These are phyloP conservation scores for Syzygium malaccense DNA, from an alignment of 441 rosid genomes.

Conservation along the genomic window DNA sequence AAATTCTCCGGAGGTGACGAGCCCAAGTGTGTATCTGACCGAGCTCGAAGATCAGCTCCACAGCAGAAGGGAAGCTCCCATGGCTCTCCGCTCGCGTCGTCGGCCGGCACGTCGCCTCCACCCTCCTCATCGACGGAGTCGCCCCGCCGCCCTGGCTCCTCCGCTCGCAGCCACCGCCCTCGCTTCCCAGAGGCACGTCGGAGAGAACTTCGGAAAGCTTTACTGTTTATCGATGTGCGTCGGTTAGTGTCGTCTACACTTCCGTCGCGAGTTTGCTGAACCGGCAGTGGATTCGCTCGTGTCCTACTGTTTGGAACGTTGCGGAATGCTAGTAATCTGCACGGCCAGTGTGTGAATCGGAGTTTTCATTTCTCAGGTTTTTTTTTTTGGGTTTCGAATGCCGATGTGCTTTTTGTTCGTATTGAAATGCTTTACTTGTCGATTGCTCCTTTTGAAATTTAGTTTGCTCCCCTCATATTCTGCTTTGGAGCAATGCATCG, in stretches of 20 bases:
- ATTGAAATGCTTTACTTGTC: background rate
- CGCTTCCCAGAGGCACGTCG: too few relatives aligned
- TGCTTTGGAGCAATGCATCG: background rate
- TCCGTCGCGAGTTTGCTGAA: background rate
- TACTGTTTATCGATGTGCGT: background rate
- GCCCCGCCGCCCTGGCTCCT: too few relatives aligned
- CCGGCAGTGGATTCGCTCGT: background rate
- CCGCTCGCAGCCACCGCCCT: too few relatives aligned
- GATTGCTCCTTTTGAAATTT: background rate
- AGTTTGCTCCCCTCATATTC: background rate
- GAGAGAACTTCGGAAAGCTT: too few relatives aligned
- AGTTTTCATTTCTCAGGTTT: background rate
- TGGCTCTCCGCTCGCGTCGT: too few relatives aligned
- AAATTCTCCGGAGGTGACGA: too few relatives aligned
- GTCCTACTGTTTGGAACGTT: background rate
- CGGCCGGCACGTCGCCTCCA: too few relatives aligned
- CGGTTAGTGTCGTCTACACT: background rate
- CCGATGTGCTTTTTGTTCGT: background rate
- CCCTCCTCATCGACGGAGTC: too few relatives aligned
- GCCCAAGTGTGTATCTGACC: too few relatives aligned
- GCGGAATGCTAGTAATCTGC: background rate
- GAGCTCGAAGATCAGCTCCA: too few relatives aligned
- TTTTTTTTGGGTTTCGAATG: background rate
- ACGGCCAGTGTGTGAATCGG: background rate
- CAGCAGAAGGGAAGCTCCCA: too few relatives aligned